Conservation (phyloP, 805 yeast species). For the Sungouiozyma ichnusensis region DNA sequence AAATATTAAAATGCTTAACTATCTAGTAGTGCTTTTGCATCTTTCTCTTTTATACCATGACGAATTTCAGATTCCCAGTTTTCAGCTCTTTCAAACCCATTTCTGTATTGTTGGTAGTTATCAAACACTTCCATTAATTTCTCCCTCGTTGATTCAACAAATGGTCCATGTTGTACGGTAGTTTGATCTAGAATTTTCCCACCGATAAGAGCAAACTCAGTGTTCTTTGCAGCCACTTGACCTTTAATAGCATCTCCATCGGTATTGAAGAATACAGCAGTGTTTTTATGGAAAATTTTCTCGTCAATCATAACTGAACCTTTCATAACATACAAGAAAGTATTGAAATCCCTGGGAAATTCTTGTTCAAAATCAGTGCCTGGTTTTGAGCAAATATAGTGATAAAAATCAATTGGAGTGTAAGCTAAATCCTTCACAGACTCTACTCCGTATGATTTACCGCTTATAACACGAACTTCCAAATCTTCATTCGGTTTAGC, state of each 20-base stretch:
- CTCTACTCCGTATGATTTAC: slow-evolving; percentile 65
- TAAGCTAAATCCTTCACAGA: slow-evolving; percentile 67
- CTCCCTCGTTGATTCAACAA: slow-evolving; percentile 63
- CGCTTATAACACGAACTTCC: slow-evolving; percentile 56
- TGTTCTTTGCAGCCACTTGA: slow-evolving; percentile 32
- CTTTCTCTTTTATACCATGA: slow-evolving; percentile 24
- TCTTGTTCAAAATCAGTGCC: slow-evolving; percentile 47
- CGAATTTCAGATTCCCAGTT: slow-evolving; percentile 42
- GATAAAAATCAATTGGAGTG: slow-evolving; percentile 70
- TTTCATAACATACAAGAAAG: slow-evolving; percentile 54
- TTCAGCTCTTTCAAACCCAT: slow-evolving; percentile 60
- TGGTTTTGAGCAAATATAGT: slow-evolving; percentile 53
- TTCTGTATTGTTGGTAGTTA: slow-evolving; percentile 58
- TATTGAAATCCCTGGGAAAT: slow-evolving; percentile 51
- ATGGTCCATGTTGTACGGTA: slow-evolving; percentile 83
- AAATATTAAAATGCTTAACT: background rate
- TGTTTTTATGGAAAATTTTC: slow-evolving; percentile 34
- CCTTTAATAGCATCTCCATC: slow-evolving; percentile 60
- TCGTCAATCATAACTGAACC: slow-evolving; percentile 47
- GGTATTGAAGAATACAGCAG: slow-evolving; percentile 52
- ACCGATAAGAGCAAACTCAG: slow-evolving; percentile 65
- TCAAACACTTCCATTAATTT: slow-evolving; percentile 57
- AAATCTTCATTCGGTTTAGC: slow-evolving; percentile 54
- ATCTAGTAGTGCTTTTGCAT: background rate
- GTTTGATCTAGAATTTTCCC: slow-evolving; percentile 68